Conservation (phyloP, 768 basidiomycete genomes). For the Tulasnella sp. region DNA sequence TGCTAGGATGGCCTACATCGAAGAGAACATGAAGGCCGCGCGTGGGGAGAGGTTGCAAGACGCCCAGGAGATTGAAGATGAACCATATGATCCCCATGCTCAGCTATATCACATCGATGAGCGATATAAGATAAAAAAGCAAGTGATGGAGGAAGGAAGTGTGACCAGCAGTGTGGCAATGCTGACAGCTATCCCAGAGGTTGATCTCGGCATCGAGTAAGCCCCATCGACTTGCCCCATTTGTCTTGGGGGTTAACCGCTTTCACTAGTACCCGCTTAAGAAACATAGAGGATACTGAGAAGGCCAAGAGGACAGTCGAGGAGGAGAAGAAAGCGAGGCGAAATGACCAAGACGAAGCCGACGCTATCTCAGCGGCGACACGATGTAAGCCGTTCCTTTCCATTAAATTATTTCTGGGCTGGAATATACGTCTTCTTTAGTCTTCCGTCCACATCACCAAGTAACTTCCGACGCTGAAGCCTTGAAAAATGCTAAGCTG, state of each 20-base stretch:
- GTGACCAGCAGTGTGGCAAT: conserved; percentile 89
- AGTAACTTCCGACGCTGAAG: conserved; percentile 75
- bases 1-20: conserved; percentile 95
- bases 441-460: conserved; percentile 79
- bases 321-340: conserved; percentile 53
- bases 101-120: conserved; percentile 63
- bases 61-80: conserved; percentile 29
- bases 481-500: conserved; percentile 76
- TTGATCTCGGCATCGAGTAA: conserved; percentile 97
- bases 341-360: conserved; percentile 41
- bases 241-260: not conserved
- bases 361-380: conserved; percentile 79
- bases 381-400: conserved; percentile 53
- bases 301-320: conserved; percentile 84
- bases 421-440: conserved; percentile 26
- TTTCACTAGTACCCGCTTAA: conserved; percentile 57
- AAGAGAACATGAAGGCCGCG: conserved; percentile 76
- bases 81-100: conserved; percentile 58
- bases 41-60: conserved; percentile 43
- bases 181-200: conserved; percentile 96
- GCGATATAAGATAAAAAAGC: conserved; percentile 33
- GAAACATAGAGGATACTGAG: conserved; percentile 96
- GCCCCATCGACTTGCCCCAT: conserved; percentile 28
- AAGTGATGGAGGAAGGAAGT: conserved; percentile 70
- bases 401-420: not conserved